Evolutionary conservation across 371 early-diverging fungal genomes (phyloP).

Genomic region (Mortierella sp.): DNA sequence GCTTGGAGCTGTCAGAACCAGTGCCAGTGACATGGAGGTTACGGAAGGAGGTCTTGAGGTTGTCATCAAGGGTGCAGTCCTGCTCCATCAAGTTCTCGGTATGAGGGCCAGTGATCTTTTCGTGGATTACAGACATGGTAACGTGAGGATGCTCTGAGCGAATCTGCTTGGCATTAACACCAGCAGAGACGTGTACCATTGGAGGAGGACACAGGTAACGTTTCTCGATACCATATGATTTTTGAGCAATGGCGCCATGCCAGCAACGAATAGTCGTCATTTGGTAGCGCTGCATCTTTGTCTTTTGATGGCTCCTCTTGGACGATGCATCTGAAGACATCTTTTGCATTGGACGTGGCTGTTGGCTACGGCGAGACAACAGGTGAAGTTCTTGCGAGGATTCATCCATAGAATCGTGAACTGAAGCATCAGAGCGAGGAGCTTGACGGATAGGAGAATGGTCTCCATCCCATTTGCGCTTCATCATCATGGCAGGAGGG

Average conservation of each 20-base stretch:
- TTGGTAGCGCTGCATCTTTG: constrained; percentile 53
- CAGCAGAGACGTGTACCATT: constrained; percentile 70
- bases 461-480: constrained; percentile 53
- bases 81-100: constrained; percentile 60
- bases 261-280: constrained; percentile 70
- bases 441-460: constrained; percentile 47
- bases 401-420: constrained; percentile 17
- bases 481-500: constrained; percentile 9
- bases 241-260: constrained; percentile 80
- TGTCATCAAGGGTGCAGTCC: constrained; percentile 47
- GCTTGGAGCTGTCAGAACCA: constrained; percentile 74
- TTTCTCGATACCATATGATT: constrained; percentile 86
- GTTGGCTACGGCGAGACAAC: constrained; percentile 37
- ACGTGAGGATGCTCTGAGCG: constrained; percentile 65
- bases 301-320: constrained; percentile 35
- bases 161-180: constrained; percentile 60
- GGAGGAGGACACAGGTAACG: constrained; percentile 87
- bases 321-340: neutral
- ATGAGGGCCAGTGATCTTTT: constrained; percentile 44
- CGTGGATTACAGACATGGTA: constrained; percentile 68
- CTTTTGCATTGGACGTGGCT: neutral
- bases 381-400: constrained; percentile 51
- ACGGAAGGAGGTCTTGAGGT: constrained; percentile 57
- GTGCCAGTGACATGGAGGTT: constrained; percentile 79
- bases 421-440: constrained; percentile 1